Base-by-base conservation (phyloP, 2,329 filamentous ascomycete species). In the Colletotrichum endophyticum region DNA sequence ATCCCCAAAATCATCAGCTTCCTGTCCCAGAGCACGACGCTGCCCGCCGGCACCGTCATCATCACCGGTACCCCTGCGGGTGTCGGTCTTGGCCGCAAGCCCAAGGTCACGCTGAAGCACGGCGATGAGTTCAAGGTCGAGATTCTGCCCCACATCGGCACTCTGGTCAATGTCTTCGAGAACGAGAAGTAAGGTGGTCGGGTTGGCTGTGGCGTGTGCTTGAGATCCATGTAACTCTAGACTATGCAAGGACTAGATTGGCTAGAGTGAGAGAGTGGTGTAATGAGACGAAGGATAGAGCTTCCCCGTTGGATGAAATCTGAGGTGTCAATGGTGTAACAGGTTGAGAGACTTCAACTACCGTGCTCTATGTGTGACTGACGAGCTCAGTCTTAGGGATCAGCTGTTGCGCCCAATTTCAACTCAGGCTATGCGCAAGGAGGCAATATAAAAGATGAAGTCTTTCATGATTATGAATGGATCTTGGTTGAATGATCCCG, bases 1-100 rank as follows among this genome's bases (percentile, higher is more conserved):
- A 86, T 92, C 13, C 84, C 87, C 1, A 83, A 85, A 78, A 78
- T 88, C 4, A 80, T 88, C 36, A 86, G 83, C 81, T 87, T 86
- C 72, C 71, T 87, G 13, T 87, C 86, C 0, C 86, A 87, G 76
- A 83, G 86, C 25, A 87, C 87, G 0, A 88, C 86, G 2, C 81
- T 88, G 6, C 84, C 80, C 4, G 79, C 82, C 2, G 86, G 86
- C 0, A 88, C 84, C 0, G 80, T 87, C 16, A 87, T 88, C 66
- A 84, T 87, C 70, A 87, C 86, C 1, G 87, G 86, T 5, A 88
- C 85, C 2, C 86, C 86, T 2, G 84, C 86, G 1, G 86, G 86
- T 9, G 85, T 88, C 3, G 86, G 86, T 6, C 82, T 84, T 67
- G 83, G 84, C 1, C 83, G 81, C 63, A 83, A 82, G 49, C 85